Base-by-base conservation (phyloP, 2,329 filamentous ascomycete genomes). In the Pseudogymnoascus sp. region DNA sequence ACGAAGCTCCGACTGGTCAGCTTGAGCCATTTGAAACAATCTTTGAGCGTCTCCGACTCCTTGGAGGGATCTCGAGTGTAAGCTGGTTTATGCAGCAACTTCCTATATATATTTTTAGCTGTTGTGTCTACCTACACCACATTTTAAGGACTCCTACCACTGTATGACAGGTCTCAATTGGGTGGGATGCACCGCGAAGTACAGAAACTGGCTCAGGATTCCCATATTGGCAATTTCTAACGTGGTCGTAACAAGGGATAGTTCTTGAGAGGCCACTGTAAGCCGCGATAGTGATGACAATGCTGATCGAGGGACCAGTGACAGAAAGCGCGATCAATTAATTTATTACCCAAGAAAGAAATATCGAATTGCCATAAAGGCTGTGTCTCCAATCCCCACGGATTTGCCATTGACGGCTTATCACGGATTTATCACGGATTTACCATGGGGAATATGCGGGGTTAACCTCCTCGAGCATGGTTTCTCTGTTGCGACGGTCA, bases 1-100 rank as follows among this genome's bases (percentile, higher is more conserved):
- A 89, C 82, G 76, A 99, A 99, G 75, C 92, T 97, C 65, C 95
- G 90, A 74, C 93, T 97, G 61, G 95, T 99, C 79, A 89, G 69
- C 71, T 93, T 82, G 68, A 99, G 85, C 75, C 89, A 91, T 67
- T 89, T 80, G 80, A 96, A 98, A 81, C 95, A 98, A 81, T 86
- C 82, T 75, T 85, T 84, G 66, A 96, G 83, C 14, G 88, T 88
- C 62, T 82, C 79, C 28, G 86, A 81, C 77, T 98, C 95, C 69
- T 90, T 90, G 65, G 81, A 80, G 67, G 85, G 82, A 72, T 96
- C 84, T 73, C 93, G 90, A 73, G 83, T 84, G 80, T 98, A 91
- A 19, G 96, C 91, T 11, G 95, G 89, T 67, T 96, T 91, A 79
- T 98, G 95, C 92, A 93, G 98, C 70, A 96, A 80, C 80, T 96